phyloP scores from a whole-genome alignment of 495 filamentous ascomycete species.

The Choiromyces venosus region DNA sequence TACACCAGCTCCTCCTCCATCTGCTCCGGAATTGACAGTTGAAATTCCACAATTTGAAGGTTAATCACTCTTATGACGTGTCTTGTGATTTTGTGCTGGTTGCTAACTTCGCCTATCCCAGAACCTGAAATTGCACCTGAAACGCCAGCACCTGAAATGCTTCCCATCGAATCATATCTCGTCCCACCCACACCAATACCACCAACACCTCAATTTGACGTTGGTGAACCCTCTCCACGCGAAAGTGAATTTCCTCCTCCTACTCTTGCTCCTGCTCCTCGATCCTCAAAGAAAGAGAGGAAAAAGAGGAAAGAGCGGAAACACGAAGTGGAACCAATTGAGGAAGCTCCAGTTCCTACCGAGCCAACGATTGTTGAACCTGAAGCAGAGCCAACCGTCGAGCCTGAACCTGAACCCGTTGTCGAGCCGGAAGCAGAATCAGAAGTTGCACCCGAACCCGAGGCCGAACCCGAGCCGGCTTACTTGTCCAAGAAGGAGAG shows the following conservation, averaged over 20 bases:
- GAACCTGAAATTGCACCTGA: constrained; percentile 31
- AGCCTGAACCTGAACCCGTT: constrained; percentile 20
- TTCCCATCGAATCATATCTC: constrained; percentile 36
- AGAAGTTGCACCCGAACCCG: not conserved
- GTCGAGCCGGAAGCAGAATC: constrained; percentile 11
- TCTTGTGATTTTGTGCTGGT: constrained; percentile 18
- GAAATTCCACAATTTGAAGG: constrained; percentile 17
- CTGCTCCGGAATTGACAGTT: not conserved
- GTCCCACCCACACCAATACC: constrained; percentile 33
- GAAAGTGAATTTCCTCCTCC: constrained; percentile 25
- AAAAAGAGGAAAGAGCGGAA: constrained; percentile 30
- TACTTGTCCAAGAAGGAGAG: constrained; percentile 20
- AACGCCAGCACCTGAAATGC: constrained; percentile 33
- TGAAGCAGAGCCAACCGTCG: constrained; percentile 26
- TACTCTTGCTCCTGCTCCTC: constrained; percentile 22
- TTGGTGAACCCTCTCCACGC: constrained; percentile 12
- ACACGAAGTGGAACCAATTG: constrained; percentile 30
- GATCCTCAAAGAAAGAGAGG: constrained; percentile 26
- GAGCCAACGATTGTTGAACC: constrained; percentile 20
- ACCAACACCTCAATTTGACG: constrained; percentile 23
- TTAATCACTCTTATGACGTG: constrained; percentile 35
- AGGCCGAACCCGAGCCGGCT: constrained; percentile 14
- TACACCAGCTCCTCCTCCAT: not conserved
- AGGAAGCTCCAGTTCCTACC: constrained; percentile 13
- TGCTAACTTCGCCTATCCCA: constrained; percentile 24